These are phyloP conservation scores for Fusarium drepaniforme DNA, from an alignment of 2,329 filamentous ascomycete species.

Conservation along the genomic window DNA sequence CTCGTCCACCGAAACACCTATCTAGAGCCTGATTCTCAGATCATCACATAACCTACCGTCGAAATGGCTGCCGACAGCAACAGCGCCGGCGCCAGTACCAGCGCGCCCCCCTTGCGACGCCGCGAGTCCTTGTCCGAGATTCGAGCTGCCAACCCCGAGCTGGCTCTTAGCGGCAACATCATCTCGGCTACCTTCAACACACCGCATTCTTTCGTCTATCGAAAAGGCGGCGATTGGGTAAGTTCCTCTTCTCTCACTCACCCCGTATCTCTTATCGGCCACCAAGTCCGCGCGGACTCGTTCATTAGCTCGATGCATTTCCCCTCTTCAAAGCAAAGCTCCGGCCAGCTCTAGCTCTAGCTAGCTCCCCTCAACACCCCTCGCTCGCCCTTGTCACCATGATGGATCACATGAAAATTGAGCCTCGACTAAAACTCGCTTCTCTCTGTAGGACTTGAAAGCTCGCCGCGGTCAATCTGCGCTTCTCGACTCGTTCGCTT, in stretches of 20 bases:
- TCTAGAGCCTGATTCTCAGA: slow-evolving; percentile 9
- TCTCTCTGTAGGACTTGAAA: slow-evolving; percentile 72
- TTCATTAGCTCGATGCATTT: slow-evolving; percentile 25
- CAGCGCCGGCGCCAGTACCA: slow-evolving; percentile 9
- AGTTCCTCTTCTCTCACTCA: slow-evolving; percentile 44
- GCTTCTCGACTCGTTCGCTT: slow-evolving; percentile 89
- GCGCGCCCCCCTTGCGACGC: slow-evolving; percentile 52
- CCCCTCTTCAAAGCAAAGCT: slow-evolving; percentile 41
- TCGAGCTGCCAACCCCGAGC: slow-evolving; percentile 66
- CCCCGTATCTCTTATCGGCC: slow-evolving; percentile 28
- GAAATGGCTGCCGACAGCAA: slow-evolving; percentile 30
- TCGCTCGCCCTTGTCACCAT: slow-evolving; percentile 13
- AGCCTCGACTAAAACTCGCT: slow-evolving; percentile 21
- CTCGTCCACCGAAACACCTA: slow-evolving; percentile 14
- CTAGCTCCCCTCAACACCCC: slow-evolving; percentile 21
- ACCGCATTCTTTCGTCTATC: slow-evolving; percentile 70
- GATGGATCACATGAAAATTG: slow-evolving; percentile 27
- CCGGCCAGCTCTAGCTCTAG: slow-evolving; percentile 22
- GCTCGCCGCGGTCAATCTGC: slow-evolving; percentile 89
- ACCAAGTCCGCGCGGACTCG: slow-evolving; percentile 10
- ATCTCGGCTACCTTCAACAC: slow-evolving; percentile 76
- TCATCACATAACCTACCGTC: slow-evolving; percentile 2
- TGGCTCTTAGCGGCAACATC: slow-evolving; percentile 72
- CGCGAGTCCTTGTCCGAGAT: slow-evolving; percentile 68
- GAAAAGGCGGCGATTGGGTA: slow-evolving; percentile 72